A percentile compares a stretch with the other conserved stretches of the same genome.
phyloP scores from a whole-genome alignment of 352 stramenopile genomes.

The Elongisporangium anandrum region DNA sequence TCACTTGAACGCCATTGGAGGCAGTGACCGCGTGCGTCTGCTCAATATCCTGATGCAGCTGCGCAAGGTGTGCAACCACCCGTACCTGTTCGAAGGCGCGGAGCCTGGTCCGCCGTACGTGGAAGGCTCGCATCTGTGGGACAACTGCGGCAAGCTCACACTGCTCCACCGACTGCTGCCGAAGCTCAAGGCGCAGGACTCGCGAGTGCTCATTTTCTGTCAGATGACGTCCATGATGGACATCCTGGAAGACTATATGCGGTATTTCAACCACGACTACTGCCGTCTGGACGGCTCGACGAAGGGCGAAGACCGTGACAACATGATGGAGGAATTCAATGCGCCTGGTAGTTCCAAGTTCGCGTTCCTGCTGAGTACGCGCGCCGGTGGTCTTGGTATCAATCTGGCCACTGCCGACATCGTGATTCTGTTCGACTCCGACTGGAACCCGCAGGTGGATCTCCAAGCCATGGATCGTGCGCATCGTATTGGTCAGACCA shows the following conservation, averaged over 20 bases:
- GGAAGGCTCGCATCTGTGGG: conserved; percentile 97
- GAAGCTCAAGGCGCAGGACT: conserved; percentile 83
- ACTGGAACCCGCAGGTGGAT: conserved; percentile 99
- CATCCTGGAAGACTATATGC: conserved; percentile 99
- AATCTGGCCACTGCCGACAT: conserved; percentile 99
- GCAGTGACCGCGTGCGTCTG: conserved; percentile 92
- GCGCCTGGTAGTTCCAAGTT: conserved; percentile 95
- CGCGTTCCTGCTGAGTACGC: conserved; percentile 96
- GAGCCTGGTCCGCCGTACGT: conserved; percentile 96
- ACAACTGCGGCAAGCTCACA: conserved; percentile 98
- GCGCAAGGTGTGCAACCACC: conserved; percentile 99
- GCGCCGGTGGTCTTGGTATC: conserved; percentile 95
- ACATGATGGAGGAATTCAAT: conserved; percentile 99
- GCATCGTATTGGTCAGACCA: conserved; percentile 98
- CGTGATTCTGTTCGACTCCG: conserved; percentile 97
- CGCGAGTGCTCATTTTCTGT: conserved; percentile 98
- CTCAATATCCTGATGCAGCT: conserved; percentile 99
- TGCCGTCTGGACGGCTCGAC: conserved; percentile 81
- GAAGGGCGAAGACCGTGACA: conserved; percentile 82
- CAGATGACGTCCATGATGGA: conserved; percentile 99
- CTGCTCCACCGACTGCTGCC: conserved; percentile 94
- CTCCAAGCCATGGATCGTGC: conserved; percentile 98
- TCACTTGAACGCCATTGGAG: conserved; percentile 96
- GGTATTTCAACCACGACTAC: conserved; percentile 82
- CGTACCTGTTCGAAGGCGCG: conserved; percentile 99